Evolutionary conservation across 176 grass and related monocot genomes (phyloP), one percentile per base, ranked within the genome.

Genomic region (Guadua angustifolia): DNA sequence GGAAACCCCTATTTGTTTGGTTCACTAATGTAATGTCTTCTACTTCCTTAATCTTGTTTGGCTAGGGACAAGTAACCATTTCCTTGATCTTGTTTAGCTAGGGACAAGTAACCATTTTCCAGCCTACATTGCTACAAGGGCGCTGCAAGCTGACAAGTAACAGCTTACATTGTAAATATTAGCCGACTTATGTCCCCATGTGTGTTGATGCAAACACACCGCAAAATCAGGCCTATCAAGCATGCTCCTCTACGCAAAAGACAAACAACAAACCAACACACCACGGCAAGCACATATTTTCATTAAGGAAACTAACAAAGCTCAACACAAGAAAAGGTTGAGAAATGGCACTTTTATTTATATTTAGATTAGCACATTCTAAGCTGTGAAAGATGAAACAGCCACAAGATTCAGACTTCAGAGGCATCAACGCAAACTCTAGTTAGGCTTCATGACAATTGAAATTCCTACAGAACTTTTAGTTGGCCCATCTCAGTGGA

Each of bases 181-280:
- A 79, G 68, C 59, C 74, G 74, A 79, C 79, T 74, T 83, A 83
- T 90, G 84, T 83, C 79, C 67, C 68, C 84, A 79, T 90, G 84
- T 87, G 88, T 61, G 49, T 83, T 69, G 79, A 73, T 90, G 88
- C 73, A 45, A 73, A 66, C 29, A 50, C 56, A 40, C 84, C 79
- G 42, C 73, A 69, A 83, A 87, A 60, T 79, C 74, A 78, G 83
- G 73, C 40, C 46, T 73, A 56, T 66, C 78, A 72, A 75, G 75
- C 83, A 82, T 82, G 88, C 38, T 50, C 62, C 66, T 82, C 79
- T 66, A 73, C 58, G 78, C 47, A 86, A 78, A 56, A 65, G 83
- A 86, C 73, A 82, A 90, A 82, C 17, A 79, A 32, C 39, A 71
- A 51, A 60, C 52, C 11, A 67, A 59, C 42, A 57, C 29, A 45